A percentile compares a stretch with the other conserved stretches of the same genome.
Conservation (phyloP, 805 yeast genomes). For the Kuraishia molischiana region DNA sequence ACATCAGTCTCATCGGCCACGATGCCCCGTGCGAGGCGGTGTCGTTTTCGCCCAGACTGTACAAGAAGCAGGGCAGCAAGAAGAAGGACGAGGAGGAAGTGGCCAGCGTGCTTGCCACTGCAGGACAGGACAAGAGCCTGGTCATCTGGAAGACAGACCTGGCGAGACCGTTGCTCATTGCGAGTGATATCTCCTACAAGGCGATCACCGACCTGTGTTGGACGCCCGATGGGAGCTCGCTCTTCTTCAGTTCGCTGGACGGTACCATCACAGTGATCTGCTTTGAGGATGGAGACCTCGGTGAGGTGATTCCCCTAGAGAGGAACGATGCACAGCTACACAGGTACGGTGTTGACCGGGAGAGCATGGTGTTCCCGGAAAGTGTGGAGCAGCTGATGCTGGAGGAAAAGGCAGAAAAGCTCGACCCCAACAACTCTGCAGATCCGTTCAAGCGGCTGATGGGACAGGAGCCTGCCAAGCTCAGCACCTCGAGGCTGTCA, state of each 20-base stretch:
- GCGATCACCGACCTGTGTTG: constrained; percentile 86
- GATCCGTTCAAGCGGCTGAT: constrained; percentile 18
- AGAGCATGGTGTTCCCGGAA: constrained; percentile 78
- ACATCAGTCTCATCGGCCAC: constrained; percentile 69
- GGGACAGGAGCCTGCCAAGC: constrained; percentile 16
- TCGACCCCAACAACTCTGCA: not conserved
- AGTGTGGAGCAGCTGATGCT: constrained; percentile 67
- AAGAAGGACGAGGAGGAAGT: constrained; percentile 8
- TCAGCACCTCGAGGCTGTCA: constrained; percentile 11
- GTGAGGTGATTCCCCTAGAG: constrained; percentile 49
- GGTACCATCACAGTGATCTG: constrained; percentile 64
- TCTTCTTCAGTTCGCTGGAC: constrained; percentile 77
- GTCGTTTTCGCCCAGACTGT: constrained; percentile 62
- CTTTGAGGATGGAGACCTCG: constrained; percentile 59
- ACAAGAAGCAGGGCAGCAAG: constrained; percentile 21
- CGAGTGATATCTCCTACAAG: constrained; percentile 63
- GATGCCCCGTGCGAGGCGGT: constrained; percentile 82
- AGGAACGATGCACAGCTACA: constrained; percentile 61
- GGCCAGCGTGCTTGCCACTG: constrained; percentile 77
- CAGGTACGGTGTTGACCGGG: constrained; percentile 83
- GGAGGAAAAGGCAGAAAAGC: constrained; percentile 51
- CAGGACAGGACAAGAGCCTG: constrained; percentile 86
- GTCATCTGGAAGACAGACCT: constrained; percentile 81
- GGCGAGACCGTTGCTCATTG: constrained; percentile 72
- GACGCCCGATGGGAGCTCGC: constrained; percentile 69